Percentiles rank a stretch among this genome's conserved stretches.
Evolutionary conservation across 2,329 filamentous ascomycete genomes (phyloP).

Genomic region (Diplodia scrobiculata): DNA sequence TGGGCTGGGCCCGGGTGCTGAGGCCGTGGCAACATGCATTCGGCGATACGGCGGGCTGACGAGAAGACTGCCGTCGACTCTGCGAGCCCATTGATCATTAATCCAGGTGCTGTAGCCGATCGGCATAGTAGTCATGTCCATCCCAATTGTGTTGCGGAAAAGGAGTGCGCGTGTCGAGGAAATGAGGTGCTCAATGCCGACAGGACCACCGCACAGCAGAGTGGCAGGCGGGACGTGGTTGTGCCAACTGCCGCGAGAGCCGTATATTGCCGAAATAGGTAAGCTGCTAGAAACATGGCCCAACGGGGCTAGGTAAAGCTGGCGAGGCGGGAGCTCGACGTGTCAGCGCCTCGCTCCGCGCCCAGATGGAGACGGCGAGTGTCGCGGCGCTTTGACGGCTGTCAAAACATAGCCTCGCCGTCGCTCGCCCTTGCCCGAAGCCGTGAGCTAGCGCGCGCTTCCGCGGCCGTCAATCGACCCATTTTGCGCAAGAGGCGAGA

Average conservation of each 20-base stretch:
- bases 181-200: conserved; percentile 3
- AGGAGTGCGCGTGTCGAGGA: neutral
- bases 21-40: neutral
- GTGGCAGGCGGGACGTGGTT: neutral
- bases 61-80: neutral
- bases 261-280: conserved; percentile 18
- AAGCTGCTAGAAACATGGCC: conserved; percentile 13
- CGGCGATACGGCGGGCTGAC: neutral
- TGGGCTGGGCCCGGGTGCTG: neutral
- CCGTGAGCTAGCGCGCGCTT: conserved; percentile 15
- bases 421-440: neutral
- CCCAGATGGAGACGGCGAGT: neutral
- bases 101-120: conserved; percentile 8
- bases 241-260: neutral
- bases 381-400: conserved; percentile 8
- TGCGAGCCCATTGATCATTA: neutral
- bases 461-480: conserved; percentile 4
- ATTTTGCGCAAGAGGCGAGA: conserved; percentile 15
- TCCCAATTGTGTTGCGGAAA: neutral
- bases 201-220: neutral
- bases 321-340: neutral
- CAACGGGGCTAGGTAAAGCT: neutral
- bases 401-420: neutral
- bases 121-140: neutral
- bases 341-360: neutral